Evolutionary conservation across 495 filamentous ascomycete species (phyloP).

Genomic region (Aspergillus diversus): DNA sequence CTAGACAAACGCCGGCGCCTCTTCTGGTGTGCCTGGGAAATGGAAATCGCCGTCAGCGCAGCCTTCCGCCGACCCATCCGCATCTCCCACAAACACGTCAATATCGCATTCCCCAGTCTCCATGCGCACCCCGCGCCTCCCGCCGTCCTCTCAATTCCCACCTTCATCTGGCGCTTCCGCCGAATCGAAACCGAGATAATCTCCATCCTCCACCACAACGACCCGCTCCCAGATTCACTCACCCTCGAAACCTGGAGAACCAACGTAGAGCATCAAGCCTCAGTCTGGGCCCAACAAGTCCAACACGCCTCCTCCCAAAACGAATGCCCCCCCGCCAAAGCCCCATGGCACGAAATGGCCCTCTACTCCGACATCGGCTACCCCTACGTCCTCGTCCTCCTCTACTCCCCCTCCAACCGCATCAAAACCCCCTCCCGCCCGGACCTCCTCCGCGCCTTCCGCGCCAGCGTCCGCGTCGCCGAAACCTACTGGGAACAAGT

Average conservation of each 20-base stretch:
- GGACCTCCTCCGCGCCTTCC: not conserved
- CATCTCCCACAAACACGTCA: conserved; percentile 2
- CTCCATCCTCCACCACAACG: conserved; percentile 1
- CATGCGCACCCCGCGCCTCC: not conserved
- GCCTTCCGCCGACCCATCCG: conserved; percentile 10
- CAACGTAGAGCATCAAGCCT: not conserved
- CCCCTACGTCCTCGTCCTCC: conserved; percentile 4
- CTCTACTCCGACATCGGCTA: conserved; percentile 11
- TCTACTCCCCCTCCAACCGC: conserved; percentile 1
- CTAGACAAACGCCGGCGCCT: conserved; percentile 2
- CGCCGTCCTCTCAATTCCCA: not conserved
- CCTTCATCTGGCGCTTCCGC: conserved; percentile 8
- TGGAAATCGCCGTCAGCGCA: conserved; percentile 11
- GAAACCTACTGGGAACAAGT: not conserved
- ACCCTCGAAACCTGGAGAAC: not conserved
- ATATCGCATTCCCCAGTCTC: not conserved
- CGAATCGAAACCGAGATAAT: conserved; percentile 5
- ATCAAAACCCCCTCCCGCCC: not conserved
- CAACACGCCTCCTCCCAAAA: not conserved
- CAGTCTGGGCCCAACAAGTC: not conserved
- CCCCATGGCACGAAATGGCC: conserved; percentile 7
- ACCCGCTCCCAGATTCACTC: not conserved
- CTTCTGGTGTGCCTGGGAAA: conserved; percentile 14
- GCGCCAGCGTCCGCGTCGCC: conserved; percentile 5
- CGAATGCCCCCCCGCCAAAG: not conserved